Percentiles rank a stretch among this genome's conserved stretches.
Conservation (phyloP, 257 asterid genomes). For the Solanum lycopersicoides region DNA sequence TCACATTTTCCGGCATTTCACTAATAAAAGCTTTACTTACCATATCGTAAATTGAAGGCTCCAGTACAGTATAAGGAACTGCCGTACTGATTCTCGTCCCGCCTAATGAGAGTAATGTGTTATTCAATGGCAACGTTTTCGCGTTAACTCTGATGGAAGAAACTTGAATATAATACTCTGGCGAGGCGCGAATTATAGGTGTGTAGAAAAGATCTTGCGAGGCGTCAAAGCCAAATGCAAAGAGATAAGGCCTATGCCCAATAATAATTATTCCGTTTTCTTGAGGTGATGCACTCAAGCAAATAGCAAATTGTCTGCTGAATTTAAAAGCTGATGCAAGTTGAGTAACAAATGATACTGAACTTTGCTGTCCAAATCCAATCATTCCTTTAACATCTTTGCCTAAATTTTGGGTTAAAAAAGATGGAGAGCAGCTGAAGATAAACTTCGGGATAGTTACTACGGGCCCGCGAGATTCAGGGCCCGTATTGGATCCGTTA, state of each 20-base stretch:
- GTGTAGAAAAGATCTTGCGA: not conserved
- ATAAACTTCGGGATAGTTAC: not conserved
- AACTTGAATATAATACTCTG: not conserved
- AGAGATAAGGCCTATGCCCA: not conserved
- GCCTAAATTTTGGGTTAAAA: not conserved
- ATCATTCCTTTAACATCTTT: constrained; percentile 1
- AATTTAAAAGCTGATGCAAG: not conserved
- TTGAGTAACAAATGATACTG: not conserved
- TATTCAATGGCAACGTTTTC: not conserved
- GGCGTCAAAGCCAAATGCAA: not conserved
- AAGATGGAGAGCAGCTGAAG: not conserved
- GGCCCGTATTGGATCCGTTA: not conserved
- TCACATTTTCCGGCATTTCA: not conserved
- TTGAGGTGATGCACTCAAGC: not conserved
- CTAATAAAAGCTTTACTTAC: not conserved
- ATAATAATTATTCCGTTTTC: not conserved
- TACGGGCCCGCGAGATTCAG: not conserved
- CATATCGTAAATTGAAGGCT: not conserved
- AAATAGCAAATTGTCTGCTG: not conserved
- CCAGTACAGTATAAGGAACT: not conserved
- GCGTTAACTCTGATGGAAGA: not conserved
- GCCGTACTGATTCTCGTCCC: not conserved
- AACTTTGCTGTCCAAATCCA: constrained; percentile 1
- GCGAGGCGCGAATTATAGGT: not conserved
- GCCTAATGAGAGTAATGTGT: not conserved